A percentile compares a stretch with the other conserved stretches of the same genome.
Evolutionary conservation across 257 asterid species (phyloP).

Genomic region (Solanum piurae): DNA sequence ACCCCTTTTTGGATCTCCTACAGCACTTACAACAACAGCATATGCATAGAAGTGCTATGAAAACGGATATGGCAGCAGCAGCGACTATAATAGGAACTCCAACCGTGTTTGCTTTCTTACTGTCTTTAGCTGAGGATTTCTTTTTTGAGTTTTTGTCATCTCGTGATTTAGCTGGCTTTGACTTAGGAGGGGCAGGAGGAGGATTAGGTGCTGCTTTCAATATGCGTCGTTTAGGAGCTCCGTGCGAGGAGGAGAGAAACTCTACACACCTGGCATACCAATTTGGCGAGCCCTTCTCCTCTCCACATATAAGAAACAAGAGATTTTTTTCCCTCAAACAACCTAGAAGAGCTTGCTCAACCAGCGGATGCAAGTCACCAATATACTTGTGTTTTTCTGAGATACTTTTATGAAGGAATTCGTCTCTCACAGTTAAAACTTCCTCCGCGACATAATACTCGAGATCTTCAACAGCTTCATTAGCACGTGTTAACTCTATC

Average conservation of each 20-base stretch:
- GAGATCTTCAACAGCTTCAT: constrained; percentile 29
- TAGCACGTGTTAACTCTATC: constrained; percentile 39
- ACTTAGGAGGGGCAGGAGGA: constrained; percentile 35
- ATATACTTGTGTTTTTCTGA: constrained; percentile 11
- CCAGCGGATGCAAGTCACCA: constrained; percentile 29
- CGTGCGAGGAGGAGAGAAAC: constrained; percentile 19
- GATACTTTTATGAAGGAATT: constrained; percentile 9
- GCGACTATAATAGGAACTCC: constrained; percentile 56
- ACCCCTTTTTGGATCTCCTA: constrained; percentile 34
- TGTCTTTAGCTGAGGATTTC: constrained; percentile 19
- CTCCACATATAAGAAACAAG: constrained; percentile 22
- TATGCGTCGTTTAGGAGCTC: constrained; percentile 35
- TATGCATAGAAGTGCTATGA: constrained; percentile 43
- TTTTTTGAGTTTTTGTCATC: constrained; percentile 13
- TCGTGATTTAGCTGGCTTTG: constrained; percentile 31
- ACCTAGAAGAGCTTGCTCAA: constrained; percentile 38
- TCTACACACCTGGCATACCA: constrained; percentile 37
- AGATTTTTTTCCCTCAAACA: constrained; percentile 39
- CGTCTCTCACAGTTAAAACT: constrained; percentile 8
- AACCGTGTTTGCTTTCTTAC: constrained; percentile 24
- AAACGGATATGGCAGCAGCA: constrained; percentile 41
- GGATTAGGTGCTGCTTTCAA: constrained; percentile 30
- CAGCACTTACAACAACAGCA: constrained; percentile 42
- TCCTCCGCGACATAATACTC: constrained; percentile 16
- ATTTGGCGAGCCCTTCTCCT: constrained; percentile 21